Conservation (phyloP, 352 stramenopile species). For the Phytophthora chlamydospora region DNA sequence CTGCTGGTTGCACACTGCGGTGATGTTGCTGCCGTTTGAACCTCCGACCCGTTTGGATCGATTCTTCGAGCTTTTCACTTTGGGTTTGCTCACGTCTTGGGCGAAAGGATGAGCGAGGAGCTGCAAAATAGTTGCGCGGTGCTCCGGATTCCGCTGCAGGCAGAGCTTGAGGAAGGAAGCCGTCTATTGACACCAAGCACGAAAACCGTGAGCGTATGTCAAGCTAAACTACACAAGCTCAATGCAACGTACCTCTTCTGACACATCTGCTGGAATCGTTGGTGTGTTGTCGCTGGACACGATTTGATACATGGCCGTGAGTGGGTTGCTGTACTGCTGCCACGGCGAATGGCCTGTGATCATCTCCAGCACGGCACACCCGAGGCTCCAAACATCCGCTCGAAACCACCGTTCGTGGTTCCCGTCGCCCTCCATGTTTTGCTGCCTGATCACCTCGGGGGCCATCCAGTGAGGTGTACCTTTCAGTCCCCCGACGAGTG, state of each 20-base stretch:
- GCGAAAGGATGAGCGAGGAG: constrained; percentile 95
- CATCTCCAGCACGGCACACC: constrained; percentile 94
- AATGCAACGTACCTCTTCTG: constrained; percentile 51
- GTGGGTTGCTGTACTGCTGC: constrained; percentile 87
- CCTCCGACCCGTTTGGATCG: constrained; percentile 8
- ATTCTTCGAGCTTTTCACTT: constrained; percentile 17
- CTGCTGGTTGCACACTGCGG: constrained; percentile 19
- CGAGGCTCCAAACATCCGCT: constrained; percentile 94
- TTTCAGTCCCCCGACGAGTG: constrained; percentile 81
- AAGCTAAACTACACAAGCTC: background rate
- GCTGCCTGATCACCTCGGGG: constrained; percentile 80
- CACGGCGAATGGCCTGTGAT: constrained; percentile 91
- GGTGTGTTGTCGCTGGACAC: constrained; percentile 72
- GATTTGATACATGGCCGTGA: constrained; percentile 93
- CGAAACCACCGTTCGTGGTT: constrained; percentile 79
- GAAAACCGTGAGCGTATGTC: background rate
- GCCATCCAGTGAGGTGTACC: constrained; percentile 94
- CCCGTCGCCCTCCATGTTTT: constrained; percentile 15
- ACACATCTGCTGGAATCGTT: constrained; percentile 57
- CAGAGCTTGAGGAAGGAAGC: constrained; percentile 63
- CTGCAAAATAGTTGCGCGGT: constrained; percentile 86
- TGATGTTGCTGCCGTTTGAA: background rate
- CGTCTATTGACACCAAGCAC: constrained; percentile 34
- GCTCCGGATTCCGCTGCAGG: constrained; percentile 65
- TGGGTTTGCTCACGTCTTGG: constrained; percentile 5